Conservation (phyloP, 2,329 filamentous ascomycete genomes). For the Fusarium oxysporum region DNA sequence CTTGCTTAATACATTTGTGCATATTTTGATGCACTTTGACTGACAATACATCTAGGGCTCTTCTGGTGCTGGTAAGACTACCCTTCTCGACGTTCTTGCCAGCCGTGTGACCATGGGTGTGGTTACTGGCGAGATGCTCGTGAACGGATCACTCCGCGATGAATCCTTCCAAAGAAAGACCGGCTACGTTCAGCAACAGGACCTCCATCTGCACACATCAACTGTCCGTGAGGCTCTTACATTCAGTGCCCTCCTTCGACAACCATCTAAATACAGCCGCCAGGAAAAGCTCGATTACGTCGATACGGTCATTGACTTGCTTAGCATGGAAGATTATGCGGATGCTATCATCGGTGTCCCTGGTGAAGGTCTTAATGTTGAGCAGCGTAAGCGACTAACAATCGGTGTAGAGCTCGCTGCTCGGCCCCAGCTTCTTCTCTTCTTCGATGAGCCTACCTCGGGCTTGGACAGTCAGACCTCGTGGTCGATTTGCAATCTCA, state of each 20-base stretch:
- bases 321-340: slow-evolving; percentile 72
- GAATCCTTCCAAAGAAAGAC: slow-evolving; percentile 87
- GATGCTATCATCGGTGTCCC: slow-evolving; percentile 71
- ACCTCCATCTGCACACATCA: slow-evolving; percentile 81
- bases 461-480: slow-evolving; percentile 72
- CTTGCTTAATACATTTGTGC: too few species aligned
- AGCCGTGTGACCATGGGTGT: slow-evolving; percentile 87
- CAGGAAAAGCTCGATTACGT: slow-evolving; percentile 85
- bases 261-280: slow-evolving; percentile 74
- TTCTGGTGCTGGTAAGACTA: slow-evolving; percentile 88
- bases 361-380: slow-evolving; percentile 67
- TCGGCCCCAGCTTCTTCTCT: slow-evolving; percentile 66
- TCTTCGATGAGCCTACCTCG: slow-evolving; percentile 68
- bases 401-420: slow-evolving; percentile 67
- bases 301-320: slow-evolving; percentile 75
- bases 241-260: slow-evolving; percentile 84
- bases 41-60: slow-evolving; percentile 80
- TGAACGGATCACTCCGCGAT: slow-evolving; percentile 73
- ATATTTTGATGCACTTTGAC: slow-evolving; percentile 1
- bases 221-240: slow-evolving; percentile 86
- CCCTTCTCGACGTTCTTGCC: slow-evolving; percentile 83
- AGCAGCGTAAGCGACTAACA: slow-evolving; percentile 68
- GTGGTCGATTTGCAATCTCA: slow-evolving; percentile 68
- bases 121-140: slow-evolving; percentile 80
- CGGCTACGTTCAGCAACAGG: slow-evolving; percentile 88